Base-by-base conservation (phyloP, 371 early-diverging fungal species). In the Dichotomocladium elegans region DNA sequence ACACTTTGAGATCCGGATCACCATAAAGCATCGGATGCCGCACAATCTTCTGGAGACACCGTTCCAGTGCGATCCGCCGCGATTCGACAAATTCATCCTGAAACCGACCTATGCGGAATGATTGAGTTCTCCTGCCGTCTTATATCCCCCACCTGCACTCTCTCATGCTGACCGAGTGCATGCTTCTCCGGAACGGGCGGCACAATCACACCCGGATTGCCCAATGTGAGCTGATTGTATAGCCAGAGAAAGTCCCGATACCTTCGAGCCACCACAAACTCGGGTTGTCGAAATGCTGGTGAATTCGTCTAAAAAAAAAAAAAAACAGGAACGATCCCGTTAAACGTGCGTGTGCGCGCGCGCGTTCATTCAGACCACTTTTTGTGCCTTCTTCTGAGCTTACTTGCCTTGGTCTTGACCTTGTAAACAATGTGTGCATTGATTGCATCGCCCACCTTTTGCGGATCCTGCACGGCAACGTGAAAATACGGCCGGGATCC, bases 241-340 rank as follows among this genome's bases (percentile, higher is more conserved):
- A 98, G 85, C 96, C 96, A 96, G 51, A 93, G 70, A 70, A 98
- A 98, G 69, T 98, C 98, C 11, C 90, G 75, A 66, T 92, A 98
- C 15, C 98, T 70, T 52, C 98, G 80, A 12, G 83, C 83, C 24
- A 95, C 97, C 12, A 81, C 72, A 61, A 89, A 86, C 27, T 92
- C 92, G 15, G 74, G 61, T 30, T 85, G 80, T 33, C 85, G 80
- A 72, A 85, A 95, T 0, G 71, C 79, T n/a, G 87, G 80, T 19
- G 83, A 85, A 49, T 84, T 85, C 34, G 93, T 94, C 89, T 89
- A 69, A 8, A 28, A 6, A 21, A 14, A n/a, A n/a, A n/a, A n/a
- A n/a, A n/a, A n/a, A n/a, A 33, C 2, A 12, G 12, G 15, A 6
- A 37, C 22, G 10, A 37, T 37, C n/a, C 37, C 6, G n/a, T 37